Evolutionary conservation across 1,284 basidiomycete genomes (phyloP).

Genomic region (Cerioporus squamosus): DNA sequence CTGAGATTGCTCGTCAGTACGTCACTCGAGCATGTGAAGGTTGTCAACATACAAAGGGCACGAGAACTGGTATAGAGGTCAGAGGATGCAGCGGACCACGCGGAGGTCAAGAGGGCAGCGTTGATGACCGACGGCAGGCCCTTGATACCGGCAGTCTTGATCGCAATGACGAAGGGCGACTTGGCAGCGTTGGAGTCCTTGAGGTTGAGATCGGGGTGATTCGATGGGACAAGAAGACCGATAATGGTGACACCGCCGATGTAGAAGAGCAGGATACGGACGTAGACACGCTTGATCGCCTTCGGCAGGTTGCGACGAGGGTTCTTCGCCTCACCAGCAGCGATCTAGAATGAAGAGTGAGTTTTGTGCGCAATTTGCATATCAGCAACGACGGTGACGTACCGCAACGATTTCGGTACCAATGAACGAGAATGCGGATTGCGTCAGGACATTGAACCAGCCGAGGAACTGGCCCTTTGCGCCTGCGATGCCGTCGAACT

Average conservation of each 20-base stretch:
- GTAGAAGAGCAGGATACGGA: constrained; percentile 80
- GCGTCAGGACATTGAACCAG: constrained; percentile 55
- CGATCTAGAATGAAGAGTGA: constrained; percentile 46
- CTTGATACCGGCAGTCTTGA: constrained; percentile 74
- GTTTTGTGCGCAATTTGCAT: neutral
- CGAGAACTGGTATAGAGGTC: constrained; percentile 85
- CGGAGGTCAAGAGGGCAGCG: constrained; percentile 83
- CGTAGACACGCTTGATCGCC: constrained; percentile 69
- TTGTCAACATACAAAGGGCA: too few species aligned
- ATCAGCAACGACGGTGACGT: constrained; percentile 34
- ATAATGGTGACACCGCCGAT: constrained; percentile 62
- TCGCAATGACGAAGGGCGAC: constrained; percentile 87
- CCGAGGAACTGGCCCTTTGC: constrained; percentile 56
- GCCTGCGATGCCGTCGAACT: constrained; percentile 48
- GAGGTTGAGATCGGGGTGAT: constrained; percentile 59
- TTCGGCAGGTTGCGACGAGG: constrained; percentile 70
- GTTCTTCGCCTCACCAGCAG: constrained; percentile 80
- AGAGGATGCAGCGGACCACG: constrained; percentile 86
- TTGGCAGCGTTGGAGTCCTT: constrained; percentile 62
- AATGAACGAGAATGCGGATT: constrained; percentile 77
- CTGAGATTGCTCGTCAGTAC: constrained; percentile 37
- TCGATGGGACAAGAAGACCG: constrained; percentile 77
- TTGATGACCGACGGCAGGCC: constrained; percentile 88
- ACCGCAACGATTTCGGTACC: constrained; percentile 81
- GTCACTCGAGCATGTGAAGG: constrained; percentile 52